Evolutionary conservation across 2,329 filamentous ascomycete genomes (phyloP).

Genomic region (Lachnellula occidentalis): DNA sequence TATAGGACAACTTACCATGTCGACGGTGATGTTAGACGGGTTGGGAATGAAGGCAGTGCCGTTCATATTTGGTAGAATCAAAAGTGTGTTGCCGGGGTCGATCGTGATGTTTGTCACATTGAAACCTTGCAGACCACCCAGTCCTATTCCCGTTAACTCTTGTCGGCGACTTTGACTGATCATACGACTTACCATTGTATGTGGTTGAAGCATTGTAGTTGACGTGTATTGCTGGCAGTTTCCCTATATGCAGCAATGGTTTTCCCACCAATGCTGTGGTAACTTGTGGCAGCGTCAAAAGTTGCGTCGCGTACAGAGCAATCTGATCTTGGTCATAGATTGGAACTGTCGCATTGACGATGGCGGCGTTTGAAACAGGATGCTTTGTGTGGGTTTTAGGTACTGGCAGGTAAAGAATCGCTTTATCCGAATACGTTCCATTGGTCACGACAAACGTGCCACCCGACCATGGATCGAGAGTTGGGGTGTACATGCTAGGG

Average conservation of each 20-base stretch:
- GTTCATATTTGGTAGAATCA: slow-evolving; percentile 45
- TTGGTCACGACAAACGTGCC: slow-evolving; percentile 40
- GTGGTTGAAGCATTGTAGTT: slow-evolving; percentile 51
- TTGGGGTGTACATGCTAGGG: slow-evolving; percentile 46
- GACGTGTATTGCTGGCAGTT: slow-evolving; percentile 44
- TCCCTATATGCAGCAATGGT: slow-evolving; percentile 45
- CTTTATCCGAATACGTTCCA: slow-evolving; percentile 25
- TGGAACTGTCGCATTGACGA: slow-evolving; percentile 41
- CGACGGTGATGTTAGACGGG: slow-evolving; percentile 50
- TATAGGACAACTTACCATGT: slow-evolving; percentile 32
- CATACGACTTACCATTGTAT: slow-evolving; percentile 44
- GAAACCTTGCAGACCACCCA: slow-evolving; percentile 52
- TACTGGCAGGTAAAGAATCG: slow-evolving; percentile 26
- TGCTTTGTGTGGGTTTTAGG: slow-evolving; percentile 29
- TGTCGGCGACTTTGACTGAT: neutral
- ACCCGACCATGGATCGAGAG: slow-evolving; percentile 48
- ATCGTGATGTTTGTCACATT: slow-evolving; percentile 43
- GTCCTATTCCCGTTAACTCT: slow-evolving; percentile 35
- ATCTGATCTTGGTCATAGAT: slow-evolving; percentile 42
- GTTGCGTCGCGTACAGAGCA: slow-evolving; percentile 41
- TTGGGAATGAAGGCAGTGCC: slow-evolving; percentile 54
- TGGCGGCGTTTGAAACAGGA: slow-evolving; percentile 33
- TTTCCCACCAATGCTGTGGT: slow-evolving; percentile 45
- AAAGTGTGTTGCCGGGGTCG: slow-evolving; percentile 32
- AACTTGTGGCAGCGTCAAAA: slow-evolving; percentile 44